phyloP scores from a whole-genome alignment of 441 rosid genomes.

The Euphorbia celastroides region DNA sequence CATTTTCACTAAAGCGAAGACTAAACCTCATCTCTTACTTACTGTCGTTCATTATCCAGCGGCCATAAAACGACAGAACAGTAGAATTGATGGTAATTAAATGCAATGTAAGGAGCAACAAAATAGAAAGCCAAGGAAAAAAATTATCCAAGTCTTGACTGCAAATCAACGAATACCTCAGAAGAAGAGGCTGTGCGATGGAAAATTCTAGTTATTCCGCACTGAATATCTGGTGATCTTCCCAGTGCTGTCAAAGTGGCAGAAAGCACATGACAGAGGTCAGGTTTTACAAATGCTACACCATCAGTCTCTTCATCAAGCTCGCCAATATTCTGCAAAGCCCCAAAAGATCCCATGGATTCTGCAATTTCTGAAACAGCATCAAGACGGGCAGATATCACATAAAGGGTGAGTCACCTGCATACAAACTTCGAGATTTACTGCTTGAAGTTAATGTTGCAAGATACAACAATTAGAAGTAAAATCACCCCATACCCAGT shows the following conservation, averaged over 20 bases:
- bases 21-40: background rate
- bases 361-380: conserved; percentile 95
- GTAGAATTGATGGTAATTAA: background rate
- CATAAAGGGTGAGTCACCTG: conserved; percentile 94
- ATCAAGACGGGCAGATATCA: conserved; percentile 80
- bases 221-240: conserved; percentile 81
- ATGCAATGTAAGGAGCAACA: background rate
- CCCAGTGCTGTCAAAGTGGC: conserved; percentile 68
- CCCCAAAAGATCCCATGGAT: conserved; percentile 58
- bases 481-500: conserved; percentile 60
- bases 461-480: conserved; percentile 8
- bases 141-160: background rate
- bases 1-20: background rate
- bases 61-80: no score
- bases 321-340: conserved; percentile 29
- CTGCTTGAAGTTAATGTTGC: conserved; percentile 10
- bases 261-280: conserved; percentile 52
- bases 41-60: background rate
- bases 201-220: conserved; percentile 92
- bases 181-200: conserved; percentile 80
- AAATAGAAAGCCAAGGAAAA: conserved; percentile 1
- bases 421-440: conserved; percentile 17
- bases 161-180: conserved; percentile 49
- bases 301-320: conserved; percentile 39
- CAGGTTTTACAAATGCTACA: conserved; percentile 31